These are phyloP conservation scores for Leccinum boreale DNA, from an alignment of 768 basidiomycete genomes.

Conservation along the genomic window DNA sequence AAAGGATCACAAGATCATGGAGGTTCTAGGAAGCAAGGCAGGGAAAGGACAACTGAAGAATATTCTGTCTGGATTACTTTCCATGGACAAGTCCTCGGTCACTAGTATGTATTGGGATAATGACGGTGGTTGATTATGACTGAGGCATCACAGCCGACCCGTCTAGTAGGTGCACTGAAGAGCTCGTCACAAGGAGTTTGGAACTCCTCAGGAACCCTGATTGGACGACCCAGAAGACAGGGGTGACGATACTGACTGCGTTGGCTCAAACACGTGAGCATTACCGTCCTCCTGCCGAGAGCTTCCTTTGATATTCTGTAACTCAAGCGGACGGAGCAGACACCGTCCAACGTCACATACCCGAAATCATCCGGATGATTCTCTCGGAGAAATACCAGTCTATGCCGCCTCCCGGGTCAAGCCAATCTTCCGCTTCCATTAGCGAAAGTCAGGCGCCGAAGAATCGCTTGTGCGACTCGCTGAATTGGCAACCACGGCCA, in stretches of 20 bases:
- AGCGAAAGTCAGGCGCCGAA: no score
- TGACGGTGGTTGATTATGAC: no score
- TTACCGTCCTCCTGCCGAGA: not conserved
- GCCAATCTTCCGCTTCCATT: no score
- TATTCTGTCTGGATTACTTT: constrained; percentile 18
- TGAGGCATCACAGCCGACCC: not conserved
- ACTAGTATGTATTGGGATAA: constrained; percentile 2
- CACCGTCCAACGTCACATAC: not conserved
- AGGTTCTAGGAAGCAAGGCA: constrained; percentile 17
- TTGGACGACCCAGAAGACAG: constrained; percentile 23
- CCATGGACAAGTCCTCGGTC: not conserved
- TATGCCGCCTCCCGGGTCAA: no score
- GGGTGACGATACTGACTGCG: constrained; percentile 20
- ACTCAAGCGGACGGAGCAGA: not conserved
- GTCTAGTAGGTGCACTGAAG: not conserved
- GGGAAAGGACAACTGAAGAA: constrained; percentile 11
- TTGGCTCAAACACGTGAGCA: constrained; percentile 16
- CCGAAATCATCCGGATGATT: not conserved
- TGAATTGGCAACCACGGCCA: not conserved
- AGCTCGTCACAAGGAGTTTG: constrained; percentile 13
- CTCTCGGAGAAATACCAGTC: not conserved
- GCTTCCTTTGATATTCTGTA: not conserved
- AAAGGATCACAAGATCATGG: constrained; percentile 10
- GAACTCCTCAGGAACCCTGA: not conserved
- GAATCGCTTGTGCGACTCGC: no score